phyloP scores from a whole-genome alignment of 441 rosid genomes.

The Eugenia klotzschiana region DNA sequence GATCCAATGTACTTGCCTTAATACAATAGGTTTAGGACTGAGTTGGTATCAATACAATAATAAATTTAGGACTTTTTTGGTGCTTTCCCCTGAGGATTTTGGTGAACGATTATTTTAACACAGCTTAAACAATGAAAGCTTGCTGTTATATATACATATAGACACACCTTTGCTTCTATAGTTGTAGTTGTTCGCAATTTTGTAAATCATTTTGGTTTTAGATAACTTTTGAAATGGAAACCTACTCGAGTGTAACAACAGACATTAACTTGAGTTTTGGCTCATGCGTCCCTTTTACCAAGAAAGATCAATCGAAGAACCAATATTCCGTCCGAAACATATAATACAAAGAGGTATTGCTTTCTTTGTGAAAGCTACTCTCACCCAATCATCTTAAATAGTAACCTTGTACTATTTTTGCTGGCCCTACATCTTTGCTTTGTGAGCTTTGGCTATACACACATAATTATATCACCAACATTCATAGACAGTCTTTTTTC shows the following conservation, averaged over 20 bases:
- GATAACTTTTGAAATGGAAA: background rate
- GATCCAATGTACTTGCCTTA: no score
- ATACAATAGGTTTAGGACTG: no score
- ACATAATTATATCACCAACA: background rate
- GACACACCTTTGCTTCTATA: background rate
- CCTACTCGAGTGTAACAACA: background rate
- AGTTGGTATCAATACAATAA: no score
- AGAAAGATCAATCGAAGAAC: no score
- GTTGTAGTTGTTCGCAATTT: background rate
- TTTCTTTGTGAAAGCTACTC: background rate
- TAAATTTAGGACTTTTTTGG: no score
- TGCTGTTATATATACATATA: no score
- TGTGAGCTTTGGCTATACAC: background rate
- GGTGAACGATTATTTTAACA: no score
- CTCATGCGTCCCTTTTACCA: no score
- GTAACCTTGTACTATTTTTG: background rate
- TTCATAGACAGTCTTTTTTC: background rate
- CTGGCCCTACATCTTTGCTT: accelerated
- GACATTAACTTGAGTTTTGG: background rate
- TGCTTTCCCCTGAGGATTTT: no score
- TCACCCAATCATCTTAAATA: background rate
- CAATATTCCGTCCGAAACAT: background rate
- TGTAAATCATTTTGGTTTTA: background rate
- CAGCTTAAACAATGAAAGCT: no score
- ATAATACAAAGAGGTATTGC: background rate